Percentiles rank a stretch among this genome's conserved stretches.
Conservation (phyloP, 768 basidiomycete genomes). For the Termitomyces sp. region DNA sequence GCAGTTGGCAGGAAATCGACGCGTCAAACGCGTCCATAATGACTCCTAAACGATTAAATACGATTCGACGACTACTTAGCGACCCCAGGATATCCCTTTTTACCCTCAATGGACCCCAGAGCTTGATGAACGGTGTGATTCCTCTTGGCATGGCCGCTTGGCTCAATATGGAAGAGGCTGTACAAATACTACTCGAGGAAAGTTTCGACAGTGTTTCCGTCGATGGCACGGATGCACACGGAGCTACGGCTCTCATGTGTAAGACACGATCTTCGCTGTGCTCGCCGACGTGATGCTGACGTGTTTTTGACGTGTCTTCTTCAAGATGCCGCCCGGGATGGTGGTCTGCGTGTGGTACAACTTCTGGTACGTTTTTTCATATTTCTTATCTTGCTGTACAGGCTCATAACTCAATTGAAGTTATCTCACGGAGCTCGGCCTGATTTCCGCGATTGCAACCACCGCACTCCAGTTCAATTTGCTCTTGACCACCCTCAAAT, state of each 20-base stretch:
- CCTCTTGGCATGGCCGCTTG: constrained; percentile 79
- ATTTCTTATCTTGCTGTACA: constrained; percentile 3
- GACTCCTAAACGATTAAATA: constrained; percentile 52
- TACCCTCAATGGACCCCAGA: constrained; percentile 72
- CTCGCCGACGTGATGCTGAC: constrained; percentile 18
- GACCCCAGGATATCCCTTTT: constrained; percentile 62
- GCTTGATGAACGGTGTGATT: constrained; percentile 68
- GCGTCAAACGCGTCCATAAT: constrained; percentile 69
- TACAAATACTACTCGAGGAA: constrained; percentile 62
- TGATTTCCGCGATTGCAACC: constrained; percentile 68
- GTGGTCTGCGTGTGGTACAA: constrained; percentile 62
- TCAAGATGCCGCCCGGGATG: constrained; percentile 76
- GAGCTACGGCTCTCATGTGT: constrained; percentile 86
- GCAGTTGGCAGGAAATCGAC: constrained; percentile 68
- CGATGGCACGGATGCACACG: constrained; percentile 70
- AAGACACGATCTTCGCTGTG: constrained; percentile 28
- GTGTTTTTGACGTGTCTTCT: constrained; percentile 12
- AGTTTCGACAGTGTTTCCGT: constrained; percentile 63
- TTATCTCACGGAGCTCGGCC: constrained; percentile 70
- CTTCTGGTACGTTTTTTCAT: constrained; percentile 47
- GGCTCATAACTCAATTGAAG: constrained; percentile 27
- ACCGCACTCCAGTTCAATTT: constrained; percentile 71
- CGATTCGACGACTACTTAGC: constrained; percentile 51
- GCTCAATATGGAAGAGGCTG: constrained; percentile 61
- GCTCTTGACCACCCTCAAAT: constrained; percentile 58